Evolutionary conservation across 1,284 basidiomycete genomes (phyloP).

Genomic region (Puccinia horiana): DNA sequence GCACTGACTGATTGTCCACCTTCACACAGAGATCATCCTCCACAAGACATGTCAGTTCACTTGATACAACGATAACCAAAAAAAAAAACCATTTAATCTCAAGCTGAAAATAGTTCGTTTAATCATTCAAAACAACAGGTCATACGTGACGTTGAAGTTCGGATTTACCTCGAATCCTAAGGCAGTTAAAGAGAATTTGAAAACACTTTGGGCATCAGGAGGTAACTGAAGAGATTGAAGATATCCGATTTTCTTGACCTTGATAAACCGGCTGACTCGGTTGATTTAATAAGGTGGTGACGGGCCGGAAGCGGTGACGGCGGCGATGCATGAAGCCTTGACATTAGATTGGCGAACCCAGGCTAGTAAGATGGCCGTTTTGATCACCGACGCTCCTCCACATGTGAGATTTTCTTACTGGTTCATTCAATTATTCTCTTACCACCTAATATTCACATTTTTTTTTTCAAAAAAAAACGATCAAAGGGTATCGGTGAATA

Average conservation of each 20-base stretch:
- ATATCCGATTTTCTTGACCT: not conserved
- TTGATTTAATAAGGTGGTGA: slow-evolving; percentile 68
- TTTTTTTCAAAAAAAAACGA: too few relatives aligned
- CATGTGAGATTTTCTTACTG: slow-evolving; percentile 64
- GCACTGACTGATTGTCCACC: not conserved
- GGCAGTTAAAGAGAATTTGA: slow-evolving; percentile 33
- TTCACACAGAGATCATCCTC: slow-evolving; percentile 74
- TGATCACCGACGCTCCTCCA: slow-evolving; percentile 78
- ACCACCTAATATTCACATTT: slow-evolving; percentile 58
- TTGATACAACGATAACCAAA: not conserved
- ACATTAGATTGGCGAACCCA: slow-evolving; percentile 83
- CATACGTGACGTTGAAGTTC: slow-evolving; percentile 42
- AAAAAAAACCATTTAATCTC: not conserved
- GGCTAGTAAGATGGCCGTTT: slow-evolving; percentile 80
- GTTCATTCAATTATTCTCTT: not conserved
- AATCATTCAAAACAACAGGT: slow-evolving; percentile 16
- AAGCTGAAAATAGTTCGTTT: not conserved
- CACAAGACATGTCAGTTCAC: slow-evolving; percentile 72
- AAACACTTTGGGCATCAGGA: slow-evolving; percentile 44
- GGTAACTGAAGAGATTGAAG: slow-evolving; percentile 6
- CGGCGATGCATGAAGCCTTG: slow-evolving; percentile 81
- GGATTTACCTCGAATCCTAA: slow-evolving; percentile 35
- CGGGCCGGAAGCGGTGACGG: slow-evolving; percentile 96
- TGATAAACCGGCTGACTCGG: not conserved
- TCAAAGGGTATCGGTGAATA: slow-evolving; percentile 45